Evolutionary conservation across 2,329 filamentous ascomycete genomes (phyloP), one percentile per base, ranked within the genome.

Genomic region (Verticillium tricorpus): DNA sequence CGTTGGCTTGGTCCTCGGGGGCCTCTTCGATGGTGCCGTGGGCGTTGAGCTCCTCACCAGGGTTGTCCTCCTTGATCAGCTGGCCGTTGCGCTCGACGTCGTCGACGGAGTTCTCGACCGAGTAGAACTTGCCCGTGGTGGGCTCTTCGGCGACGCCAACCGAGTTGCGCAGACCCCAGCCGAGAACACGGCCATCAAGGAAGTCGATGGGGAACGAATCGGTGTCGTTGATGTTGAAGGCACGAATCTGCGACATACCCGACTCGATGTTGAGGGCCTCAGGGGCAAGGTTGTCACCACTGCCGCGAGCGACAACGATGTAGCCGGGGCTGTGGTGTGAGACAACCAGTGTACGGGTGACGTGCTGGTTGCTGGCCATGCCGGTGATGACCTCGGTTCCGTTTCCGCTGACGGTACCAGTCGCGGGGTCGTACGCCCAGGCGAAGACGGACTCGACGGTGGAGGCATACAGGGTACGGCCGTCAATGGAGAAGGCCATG

Each of bases 11-110:
- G 17, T 78, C 76, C 55, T 73, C 15, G 74, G 69, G 54, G 11
- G 72, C 67, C 15, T 72, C 68, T 63, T 73, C 72, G 56, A 90
- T 76, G 62, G 80, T 82, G 3, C 89, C 89, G 63, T 89, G 85
- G 71, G 85, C 91, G 73, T 92, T 92, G 71, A 93, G 74, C 73
- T 92, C 88, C 70, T 92, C 90, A 17, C 82, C 89, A 0, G 89
- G 89, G 68, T 92, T 92, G 68, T 90, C 80, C 63, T 84, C 72
- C 66, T 89, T 86, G 55, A 91, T 82, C 63, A 89, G 86, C n/a
- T 78, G 66, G 11, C 82, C 83, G 57, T 80, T 73, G 35, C 89
- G 81, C 15, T 74, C 74, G 17, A 91, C 78, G 40, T 89, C 73
- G 72, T 92, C 89, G 9, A 86, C 86, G 2, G 85, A 88, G 73